A percentile compares a stretch with the other conserved stretches of the same genome.
These are phyloP conservation scores for Dioscorea cayenensis DNA, from an alignment of 116 monocot genomes.

Conservation along the genomic window DNA sequence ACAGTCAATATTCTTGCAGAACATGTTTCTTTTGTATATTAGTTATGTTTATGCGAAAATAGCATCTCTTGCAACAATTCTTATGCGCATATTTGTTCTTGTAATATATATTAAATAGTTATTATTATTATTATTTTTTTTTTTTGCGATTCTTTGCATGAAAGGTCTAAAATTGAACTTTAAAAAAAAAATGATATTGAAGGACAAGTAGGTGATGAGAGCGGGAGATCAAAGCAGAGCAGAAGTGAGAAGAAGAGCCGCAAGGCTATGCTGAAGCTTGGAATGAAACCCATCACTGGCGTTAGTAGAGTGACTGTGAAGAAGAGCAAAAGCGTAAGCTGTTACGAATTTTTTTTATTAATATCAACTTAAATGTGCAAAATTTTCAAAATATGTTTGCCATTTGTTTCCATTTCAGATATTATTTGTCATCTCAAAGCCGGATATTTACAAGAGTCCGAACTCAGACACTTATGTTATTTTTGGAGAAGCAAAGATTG, in stretches of 20 bases:
- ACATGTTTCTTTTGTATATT: too few species aligned
- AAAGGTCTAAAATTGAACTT: not conserved
- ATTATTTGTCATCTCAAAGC: constrained; percentile 61
- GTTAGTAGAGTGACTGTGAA: constrained; percentile 57
- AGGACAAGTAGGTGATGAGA: constrained; percentile 44
- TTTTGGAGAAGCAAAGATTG: constrained; percentile 67
- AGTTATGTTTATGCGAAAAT: too few species aligned
- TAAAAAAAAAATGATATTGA: not conserved
- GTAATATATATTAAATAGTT: not conserved
- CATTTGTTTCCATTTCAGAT: constrained; percentile 15
- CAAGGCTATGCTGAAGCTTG: constrained; percentile 70
- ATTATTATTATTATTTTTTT: too few species aligned
- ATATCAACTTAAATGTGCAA: not conserved
- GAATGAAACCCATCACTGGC: constrained; percentile 56
- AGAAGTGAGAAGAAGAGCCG: constrained; percentile 70
- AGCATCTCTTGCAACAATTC: too few species aligned
- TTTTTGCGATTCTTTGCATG: not conserved
- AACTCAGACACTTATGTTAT: constrained; percentile 57
- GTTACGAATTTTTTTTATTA: not conserved
- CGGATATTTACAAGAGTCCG: constrained; percentile 58
- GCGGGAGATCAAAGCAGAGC: constrained; percentile 57
- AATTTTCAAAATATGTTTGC: not conserved
- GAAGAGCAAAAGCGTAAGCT: constrained; percentile 58
- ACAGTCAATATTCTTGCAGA: too few species aligned
- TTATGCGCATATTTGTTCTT: too few species aligned